Evolutionary conservation across 495 filamentous ascomycete species (phyloP).

Genomic region (Penicillium robsamsonii): DNA sequence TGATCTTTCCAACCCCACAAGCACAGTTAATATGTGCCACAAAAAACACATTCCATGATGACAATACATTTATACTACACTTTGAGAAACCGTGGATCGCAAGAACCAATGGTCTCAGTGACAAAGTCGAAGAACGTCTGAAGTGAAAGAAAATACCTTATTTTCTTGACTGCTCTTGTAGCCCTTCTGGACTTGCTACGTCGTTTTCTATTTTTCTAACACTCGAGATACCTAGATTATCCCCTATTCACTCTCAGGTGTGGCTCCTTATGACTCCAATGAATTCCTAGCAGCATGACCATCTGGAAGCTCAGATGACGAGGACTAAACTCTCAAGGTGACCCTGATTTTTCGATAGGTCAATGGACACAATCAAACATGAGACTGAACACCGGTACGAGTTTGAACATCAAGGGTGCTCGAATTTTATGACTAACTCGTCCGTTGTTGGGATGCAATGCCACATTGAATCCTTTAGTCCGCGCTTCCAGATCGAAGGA

Average conservation of each 20-base stretch:
- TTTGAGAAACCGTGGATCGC: background rate
- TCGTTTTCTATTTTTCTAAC: background rate
- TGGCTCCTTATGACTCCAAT: background rate
- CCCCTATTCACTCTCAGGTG: background rate
- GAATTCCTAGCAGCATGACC: background rate
- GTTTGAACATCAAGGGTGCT: background rate
- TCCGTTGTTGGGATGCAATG: background rate
- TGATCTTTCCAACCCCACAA: background rate
- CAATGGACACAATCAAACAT: too few relatives aligned
- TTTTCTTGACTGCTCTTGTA: background rate
- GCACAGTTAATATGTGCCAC: background rate
- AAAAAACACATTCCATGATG: background rate
- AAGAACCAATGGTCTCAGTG: background rate
- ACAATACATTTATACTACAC: background rate
- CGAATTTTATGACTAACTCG: background rate
- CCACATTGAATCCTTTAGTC: background rate
- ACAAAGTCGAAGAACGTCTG: background rate
- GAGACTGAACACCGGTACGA: background rate
- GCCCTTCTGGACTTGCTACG: background rate
- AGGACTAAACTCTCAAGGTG: background rate
- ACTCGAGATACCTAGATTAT: background rate
- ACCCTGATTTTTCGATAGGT: background rate
- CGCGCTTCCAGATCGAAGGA: background rate
- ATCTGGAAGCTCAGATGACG: background rate
- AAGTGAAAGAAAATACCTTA: background rate